These are phyloP conservation scores for Boeremia lycopersici DNA, from an alignment of 2,329 filamentous ascomycete genomes.

Conservation along the genomic window DNA sequence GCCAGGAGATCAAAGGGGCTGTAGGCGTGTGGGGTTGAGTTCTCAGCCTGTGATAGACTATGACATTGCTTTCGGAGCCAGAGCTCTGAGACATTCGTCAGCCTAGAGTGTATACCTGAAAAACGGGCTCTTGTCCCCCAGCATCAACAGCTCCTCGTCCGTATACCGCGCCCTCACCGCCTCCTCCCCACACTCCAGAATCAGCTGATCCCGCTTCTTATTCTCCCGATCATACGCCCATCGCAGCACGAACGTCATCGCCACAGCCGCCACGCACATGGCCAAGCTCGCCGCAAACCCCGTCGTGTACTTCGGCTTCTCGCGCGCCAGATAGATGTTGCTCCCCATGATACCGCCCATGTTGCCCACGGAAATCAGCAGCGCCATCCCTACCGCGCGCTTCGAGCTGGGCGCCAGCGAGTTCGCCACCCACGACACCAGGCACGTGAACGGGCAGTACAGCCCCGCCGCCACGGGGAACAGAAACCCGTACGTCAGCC, in stretches of 20 bases:
- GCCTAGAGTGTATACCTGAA: constrained; percentile 48
- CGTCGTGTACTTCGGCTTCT: constrained; percentile 57
- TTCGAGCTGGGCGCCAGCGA: constrained; percentile 43
- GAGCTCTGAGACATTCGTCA: not conserved
- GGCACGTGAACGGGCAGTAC: constrained; percentile 46
- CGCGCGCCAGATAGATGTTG: constrained; percentile 57
- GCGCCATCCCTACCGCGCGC: constrained; percentile 56
- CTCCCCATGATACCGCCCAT: constrained; percentile 49
- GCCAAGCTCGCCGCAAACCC: constrained; percentile 58
- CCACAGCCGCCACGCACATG: constrained; percentile 54
- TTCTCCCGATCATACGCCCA: constrained; percentile 52
- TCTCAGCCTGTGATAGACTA: not conserved
- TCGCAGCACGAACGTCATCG: constrained; percentile 48
- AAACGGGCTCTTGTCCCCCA: constrained; percentile 52
- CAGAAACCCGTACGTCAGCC: constrained; percentile 54
- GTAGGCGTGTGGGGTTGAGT: not conserved
- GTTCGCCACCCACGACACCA: constrained; percentile 46
- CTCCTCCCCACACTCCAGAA: constrained; percentile 39
- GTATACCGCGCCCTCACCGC: constrained; percentile 46
- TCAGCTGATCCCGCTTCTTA: constrained; percentile 31
- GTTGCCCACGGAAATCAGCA: constrained; percentile 58
- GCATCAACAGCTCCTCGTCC: constrained; percentile 48
- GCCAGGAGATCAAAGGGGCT: no score
- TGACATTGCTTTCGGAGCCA: not conserved
- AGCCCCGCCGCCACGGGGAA: constrained; percentile 46